Evolutionary conservation across 306 rosid species (phyloP), one percentile per base, ranked within the genome.

Genomic region (Cicer yamashitae): DNA sequence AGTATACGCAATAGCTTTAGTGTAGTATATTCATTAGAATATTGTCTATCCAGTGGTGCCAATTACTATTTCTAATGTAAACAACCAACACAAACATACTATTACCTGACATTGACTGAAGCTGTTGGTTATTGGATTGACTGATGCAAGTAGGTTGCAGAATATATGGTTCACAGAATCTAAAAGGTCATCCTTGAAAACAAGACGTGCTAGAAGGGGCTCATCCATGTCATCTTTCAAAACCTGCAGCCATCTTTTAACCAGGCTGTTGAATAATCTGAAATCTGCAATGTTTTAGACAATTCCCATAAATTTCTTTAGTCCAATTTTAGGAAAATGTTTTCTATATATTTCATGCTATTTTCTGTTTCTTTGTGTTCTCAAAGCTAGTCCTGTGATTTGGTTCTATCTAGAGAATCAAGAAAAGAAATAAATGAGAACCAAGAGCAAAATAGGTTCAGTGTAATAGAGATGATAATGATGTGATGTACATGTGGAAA

Each of bases 221-320:
- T 87, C 87, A 17, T 87, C 86, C 76, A 56, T 73, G 78, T 91
- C 92, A 76, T 86, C 92, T 82, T 84, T 83, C 77, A 91, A 71
- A 72, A 83, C 83, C 60, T 83, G 88, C 67, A 89, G 67, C 94
- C 97, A 91, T 63, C 80, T 84, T 60, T 83, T 86, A 44, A 89
- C 89, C 70, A 91, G 79, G 81, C 85, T 60, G 74, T 83, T 91
- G 83, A 89, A 82, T 78, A 83, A 87, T 88, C 92, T 87, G 81
- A 75, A 73, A 87, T 88, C 97, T 91, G 94, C 87, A 83, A 74
- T 22, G 61, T 68, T 64, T 70, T 13, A 78, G 54, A 75, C 34
- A 75, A 45, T 73, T 69, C 8, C 70, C 58, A 59, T 54, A 58
- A 59, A 67, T 37, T 50, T 51, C 30, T 65, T 13, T 12, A 53